Conservation (phyloP, 2,329 filamentous ascomycete species). For the Cadophora sp. region DNA sequence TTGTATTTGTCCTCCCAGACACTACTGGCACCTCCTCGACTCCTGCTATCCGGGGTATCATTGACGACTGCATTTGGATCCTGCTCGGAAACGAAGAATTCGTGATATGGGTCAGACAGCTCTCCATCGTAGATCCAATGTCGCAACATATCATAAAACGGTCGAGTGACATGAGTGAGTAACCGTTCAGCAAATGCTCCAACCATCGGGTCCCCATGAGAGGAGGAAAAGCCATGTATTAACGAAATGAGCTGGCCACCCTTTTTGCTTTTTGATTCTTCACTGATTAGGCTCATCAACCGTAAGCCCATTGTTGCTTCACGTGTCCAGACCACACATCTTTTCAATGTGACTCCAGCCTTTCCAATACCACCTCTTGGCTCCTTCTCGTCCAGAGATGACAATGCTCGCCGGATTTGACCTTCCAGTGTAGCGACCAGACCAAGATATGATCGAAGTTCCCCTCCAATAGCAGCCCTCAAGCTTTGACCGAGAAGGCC, state of each 20-base stretch:
- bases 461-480: slow-evolving; percentile 81
- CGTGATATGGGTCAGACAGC: slow-evolving; percentile 91
- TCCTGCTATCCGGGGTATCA: slow-evolving; percentile 55
- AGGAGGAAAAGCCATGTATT: slow-evolving; percentile 91
- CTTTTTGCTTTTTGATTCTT: slow-evolving; percentile 83
- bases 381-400: slow-evolving; percentile 71
- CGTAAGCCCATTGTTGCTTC: slow-evolving; percentile 96
- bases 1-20: slow-evolving; percentile 99
- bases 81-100: slow-evolving; percentile 94
- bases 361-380: slow-evolving; percentile 78
- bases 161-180: slow-evolving; percentile 83
- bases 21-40: slow-evolving; percentile 74
- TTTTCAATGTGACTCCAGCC: slow-evolving; percentile 89
- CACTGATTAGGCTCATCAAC: slow-evolving; percentile 91
- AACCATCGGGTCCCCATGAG: slow-evolving; percentile 94
- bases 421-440: slow-evolving; percentile 91
- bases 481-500: slow-evolving; percentile 93
- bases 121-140: slow-evolving; percentile 99
- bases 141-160: slow-evolving; percentile 95
- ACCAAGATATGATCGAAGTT: slow-evolving; percentile 88
- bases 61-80: slow-evolving; percentile 56
- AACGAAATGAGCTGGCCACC: slow-evolving; percentile 93
- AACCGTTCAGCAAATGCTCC: slow-evolving; percentile 91
- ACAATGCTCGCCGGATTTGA: slow-evolving; percentile 84
- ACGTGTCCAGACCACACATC: slow-evolving; percentile 96